Conservation (phyloP, 345 rosid genomes). For the Ricinus communis region DNA sequence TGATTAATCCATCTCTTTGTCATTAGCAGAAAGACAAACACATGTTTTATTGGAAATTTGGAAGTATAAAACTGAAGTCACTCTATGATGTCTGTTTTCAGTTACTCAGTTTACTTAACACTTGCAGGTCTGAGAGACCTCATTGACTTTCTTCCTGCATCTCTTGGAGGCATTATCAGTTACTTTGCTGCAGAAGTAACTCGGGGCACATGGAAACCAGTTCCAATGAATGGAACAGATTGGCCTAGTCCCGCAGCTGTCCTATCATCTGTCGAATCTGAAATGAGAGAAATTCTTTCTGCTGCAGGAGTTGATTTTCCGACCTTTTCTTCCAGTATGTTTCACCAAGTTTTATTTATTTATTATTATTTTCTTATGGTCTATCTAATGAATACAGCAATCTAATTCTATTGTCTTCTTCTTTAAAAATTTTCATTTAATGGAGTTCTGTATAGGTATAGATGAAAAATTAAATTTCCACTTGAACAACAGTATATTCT, state of each 20-base stretch:
- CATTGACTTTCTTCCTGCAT: slow-evolving; percentile 65
- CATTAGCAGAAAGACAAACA: background rate
- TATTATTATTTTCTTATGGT: background rate
- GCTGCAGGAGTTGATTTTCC: slow-evolving; percentile 54
- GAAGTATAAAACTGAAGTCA: slow-evolving; percentile 3
- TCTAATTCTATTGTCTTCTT: background rate
- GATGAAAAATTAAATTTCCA: background rate
- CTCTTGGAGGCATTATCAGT: slow-evolving; percentile 51
- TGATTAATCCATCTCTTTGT: background rate
- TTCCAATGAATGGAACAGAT: slow-evolving; percentile 68
- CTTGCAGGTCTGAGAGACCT: slow-evolving; percentile 65
- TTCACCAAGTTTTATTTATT: background rate
- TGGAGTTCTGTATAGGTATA: background rate
- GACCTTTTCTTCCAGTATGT: slow-evolving; percentile 39
- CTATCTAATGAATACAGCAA: no score
- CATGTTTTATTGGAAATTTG: background rate
- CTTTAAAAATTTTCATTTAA: no score
- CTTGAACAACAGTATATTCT: background rate
- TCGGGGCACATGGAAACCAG: slow-evolving; percentile 67
- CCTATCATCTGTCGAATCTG: slow-evolving; percentile 47
- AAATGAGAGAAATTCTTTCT: slow-evolving; percentile 54
- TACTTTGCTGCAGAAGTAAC: slow-evolving; percentile 63
- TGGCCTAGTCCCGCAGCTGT: slow-evolving; percentile 69
- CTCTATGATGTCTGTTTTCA: background rate
- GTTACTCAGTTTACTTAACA: background rate